These are phyloP conservation scores for Tolypocladium capitatum DNA, from an alignment of 2,329 filamentous ascomycete species.

Conservation along the genomic window DNA sequence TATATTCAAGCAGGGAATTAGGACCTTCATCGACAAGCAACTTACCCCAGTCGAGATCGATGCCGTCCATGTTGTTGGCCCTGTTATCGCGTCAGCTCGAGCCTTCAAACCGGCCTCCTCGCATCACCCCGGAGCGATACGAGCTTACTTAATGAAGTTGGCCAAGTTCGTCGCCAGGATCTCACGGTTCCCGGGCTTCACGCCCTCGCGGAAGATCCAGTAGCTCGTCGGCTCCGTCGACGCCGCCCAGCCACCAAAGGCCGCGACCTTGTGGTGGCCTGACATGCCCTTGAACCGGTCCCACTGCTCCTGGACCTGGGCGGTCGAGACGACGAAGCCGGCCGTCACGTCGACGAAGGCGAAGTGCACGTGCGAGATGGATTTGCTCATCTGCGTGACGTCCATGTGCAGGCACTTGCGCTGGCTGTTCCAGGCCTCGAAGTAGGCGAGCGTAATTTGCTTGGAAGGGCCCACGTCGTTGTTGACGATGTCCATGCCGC, in stretches of 20 bases:
- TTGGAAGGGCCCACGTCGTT: neutral
- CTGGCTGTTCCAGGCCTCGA: constrained; percentile 3
- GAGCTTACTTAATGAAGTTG: no score
- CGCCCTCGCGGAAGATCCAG: constrained; percentile 8
- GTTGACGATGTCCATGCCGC: constrained; percentile 11
- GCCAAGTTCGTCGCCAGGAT: constrained; percentile 8
- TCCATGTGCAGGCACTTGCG: constrained; percentile 1
- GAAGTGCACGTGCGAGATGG: constrained; percentile 22
- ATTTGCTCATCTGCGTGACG: constrained; percentile 2
- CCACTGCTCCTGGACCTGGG: constrained; percentile 3
- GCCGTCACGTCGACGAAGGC: constrained; percentile 19
- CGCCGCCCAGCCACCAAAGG: constrained; percentile 16
- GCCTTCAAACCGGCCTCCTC: no score
- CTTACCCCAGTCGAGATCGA: constrained; percentile 27
- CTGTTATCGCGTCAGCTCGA: no score
- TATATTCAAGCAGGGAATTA: no score
- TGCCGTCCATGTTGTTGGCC: constrained; percentile 21
- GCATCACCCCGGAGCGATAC: no score
- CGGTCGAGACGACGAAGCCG: constrained; percentile 6
- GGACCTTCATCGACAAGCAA: no score
- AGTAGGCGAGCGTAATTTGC: constrained; percentile 8
- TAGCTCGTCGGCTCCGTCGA: constrained; percentile 6
- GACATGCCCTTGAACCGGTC: no score
- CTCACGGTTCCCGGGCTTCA: constrained; percentile 14
- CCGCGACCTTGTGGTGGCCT: constrained; percentile 10